Conservation (phyloP, 495 filamentous ascomycete species). For the Aspergillus asperescens region DNA sequence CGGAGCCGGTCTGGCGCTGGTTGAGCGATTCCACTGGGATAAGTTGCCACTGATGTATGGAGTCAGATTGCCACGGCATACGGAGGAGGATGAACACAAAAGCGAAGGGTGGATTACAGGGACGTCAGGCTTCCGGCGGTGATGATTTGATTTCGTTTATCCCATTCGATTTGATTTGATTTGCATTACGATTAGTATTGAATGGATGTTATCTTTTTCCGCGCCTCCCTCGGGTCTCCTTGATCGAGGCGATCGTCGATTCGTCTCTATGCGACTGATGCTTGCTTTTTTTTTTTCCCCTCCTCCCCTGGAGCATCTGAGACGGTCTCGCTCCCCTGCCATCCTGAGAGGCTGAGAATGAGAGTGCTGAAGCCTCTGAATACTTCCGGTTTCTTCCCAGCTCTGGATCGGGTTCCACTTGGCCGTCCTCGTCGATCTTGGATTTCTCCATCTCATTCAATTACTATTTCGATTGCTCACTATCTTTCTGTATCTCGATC, state of each 20-base stretch:
- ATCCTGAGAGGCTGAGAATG: too few relatives aligned
- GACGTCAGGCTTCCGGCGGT: too few relatives aligned
- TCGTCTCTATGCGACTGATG: background rate
- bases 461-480: conserved; percentile 12
- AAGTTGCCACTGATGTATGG: too few relatives aligned
- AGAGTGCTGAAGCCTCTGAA: background rate
- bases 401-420: conserved; percentile 9
- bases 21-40: too few relatives aligned
- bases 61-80: too few relatives aligned
- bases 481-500: conserved; percentile 13
- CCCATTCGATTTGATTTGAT: conserved; percentile 17
- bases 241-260: background rate
- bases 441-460: too few relatives aligned
- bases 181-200: conserved; percentile 11
- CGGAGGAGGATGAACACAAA: too few relatives aligned
- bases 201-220: conserved; percentile 3
- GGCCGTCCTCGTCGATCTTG: conserved; percentile 6
- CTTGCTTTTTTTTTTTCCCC: background rate
- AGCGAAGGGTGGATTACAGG: too few relatives aligned
- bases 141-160: conserved; percentile 16
- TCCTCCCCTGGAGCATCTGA: conserved; percentile 3
- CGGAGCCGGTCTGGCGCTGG: conserved; percentile 5
- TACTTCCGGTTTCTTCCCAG: background rate
- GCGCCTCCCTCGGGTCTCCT: conserved; percentile 8
- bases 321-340: too few relatives aligned